These are phyloP conservation scores for Fusarium papillatum DNA, from an alignment of 2,329 filamentous ascomycete species.

Conservation along the genomic window DNA sequence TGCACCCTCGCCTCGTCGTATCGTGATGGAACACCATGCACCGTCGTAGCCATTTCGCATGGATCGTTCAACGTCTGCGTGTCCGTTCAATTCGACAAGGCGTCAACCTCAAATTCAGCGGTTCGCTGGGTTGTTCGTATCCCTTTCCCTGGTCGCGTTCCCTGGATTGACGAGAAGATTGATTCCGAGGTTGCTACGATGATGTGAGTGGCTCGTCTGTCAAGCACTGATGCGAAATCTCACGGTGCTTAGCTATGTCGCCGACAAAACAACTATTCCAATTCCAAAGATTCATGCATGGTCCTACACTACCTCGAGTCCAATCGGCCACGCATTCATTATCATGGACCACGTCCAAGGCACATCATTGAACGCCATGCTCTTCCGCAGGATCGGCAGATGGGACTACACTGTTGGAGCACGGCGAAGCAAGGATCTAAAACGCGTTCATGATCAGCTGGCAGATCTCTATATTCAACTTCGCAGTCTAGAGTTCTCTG, in stretches of 20 bases:
- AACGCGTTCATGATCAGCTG: neutral
- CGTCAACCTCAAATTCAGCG: neutral
- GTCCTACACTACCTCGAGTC: neutral
- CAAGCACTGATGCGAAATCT: neutral
- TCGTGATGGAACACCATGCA: neutral
- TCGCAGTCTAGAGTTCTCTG: neutral
- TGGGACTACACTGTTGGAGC: neutral
- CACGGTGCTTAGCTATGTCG: neutral
- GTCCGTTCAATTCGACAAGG: neutral
- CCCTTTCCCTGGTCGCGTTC: neutral
- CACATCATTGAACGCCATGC: neutral
- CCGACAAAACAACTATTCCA: neutral
- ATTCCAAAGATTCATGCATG: neutral
- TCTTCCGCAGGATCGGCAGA: neutral
- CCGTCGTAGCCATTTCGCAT: neutral
- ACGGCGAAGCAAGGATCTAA: neutral
- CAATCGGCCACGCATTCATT: neutral
- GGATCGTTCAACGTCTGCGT: neutral
- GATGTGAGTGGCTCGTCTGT: neutral
- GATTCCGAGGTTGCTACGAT: neutral
- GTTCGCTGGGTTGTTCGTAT: neutral
- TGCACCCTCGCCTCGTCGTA: neutral
- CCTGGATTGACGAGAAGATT: neutral
- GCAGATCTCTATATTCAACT: neutral
- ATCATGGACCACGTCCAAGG: neutral